Evolutionary conservation across 176 grass and related monocot genomes (phyloP).

Genomic region (Carex parvula): DNA sequence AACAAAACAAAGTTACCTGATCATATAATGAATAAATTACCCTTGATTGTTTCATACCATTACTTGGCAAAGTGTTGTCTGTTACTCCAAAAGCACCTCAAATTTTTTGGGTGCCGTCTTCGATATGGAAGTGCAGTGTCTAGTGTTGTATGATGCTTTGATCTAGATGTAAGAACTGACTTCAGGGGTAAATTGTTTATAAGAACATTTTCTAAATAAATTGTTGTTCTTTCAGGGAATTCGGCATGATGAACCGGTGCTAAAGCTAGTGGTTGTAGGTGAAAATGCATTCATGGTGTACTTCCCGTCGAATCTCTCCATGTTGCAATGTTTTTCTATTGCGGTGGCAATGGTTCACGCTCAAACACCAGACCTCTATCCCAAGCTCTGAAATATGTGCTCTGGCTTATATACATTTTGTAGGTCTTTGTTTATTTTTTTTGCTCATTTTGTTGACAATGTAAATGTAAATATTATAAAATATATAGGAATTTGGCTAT

Average conservation of each 20-base stretch:
- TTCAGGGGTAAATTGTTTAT: background rate
- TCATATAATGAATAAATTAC: background rate
- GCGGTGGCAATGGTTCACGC: slow-evolving; percentile 55
- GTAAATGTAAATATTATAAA: slow-evolving; percentile 26
- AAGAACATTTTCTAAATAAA: background rate
- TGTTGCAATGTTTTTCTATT: slow-evolving; percentile 65
- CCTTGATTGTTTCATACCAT: background rate
- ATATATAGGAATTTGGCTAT: slow-evolving; percentile 7
- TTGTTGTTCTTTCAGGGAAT: slow-evolving; percentile 36
- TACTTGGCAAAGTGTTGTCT: background rate
- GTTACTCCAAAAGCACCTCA: background rate
- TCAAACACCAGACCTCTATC: slow-evolving; percentile 36
- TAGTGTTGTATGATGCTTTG: background rate
- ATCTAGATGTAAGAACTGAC: background rate
- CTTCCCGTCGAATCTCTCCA: slow-evolving; percentile 41
- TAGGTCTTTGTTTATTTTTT: background rate
- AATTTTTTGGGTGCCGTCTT: background rate
- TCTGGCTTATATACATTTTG: background rate
- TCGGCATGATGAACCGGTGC: slow-evolving; percentile 29
- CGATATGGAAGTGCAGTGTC: background rate
- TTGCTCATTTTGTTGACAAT: background rate
- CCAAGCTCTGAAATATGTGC: slow-evolving; percentile 35
- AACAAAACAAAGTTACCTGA: background rate
- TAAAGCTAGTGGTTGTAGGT: slow-evolving; percentile 43
- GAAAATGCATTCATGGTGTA: slow-evolving; percentile 53